Conservation (phyloP, 2,329 filamentous ascomycete species). For the Exophiala lecanii-corni region DNA sequence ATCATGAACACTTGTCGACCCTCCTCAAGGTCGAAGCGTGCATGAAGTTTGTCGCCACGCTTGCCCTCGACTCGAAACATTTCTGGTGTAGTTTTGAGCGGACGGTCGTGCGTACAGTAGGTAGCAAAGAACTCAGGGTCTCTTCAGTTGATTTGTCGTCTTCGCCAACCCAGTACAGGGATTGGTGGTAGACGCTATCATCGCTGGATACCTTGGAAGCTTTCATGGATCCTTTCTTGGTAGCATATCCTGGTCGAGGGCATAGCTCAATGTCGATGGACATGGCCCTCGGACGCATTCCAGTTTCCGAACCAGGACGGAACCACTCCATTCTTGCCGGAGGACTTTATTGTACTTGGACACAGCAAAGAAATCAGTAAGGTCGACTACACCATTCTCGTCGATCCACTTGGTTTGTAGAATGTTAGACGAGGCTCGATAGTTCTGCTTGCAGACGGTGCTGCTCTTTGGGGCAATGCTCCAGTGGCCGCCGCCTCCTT, state of each 20-base stretch:
- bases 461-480: slow-evolving; percentile 51
- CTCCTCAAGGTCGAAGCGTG: slow-evolving; percentile 19
- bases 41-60: slow-evolving; percentile 5
- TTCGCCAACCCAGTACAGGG: slow-evolving; percentile 10
- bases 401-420: slow-evolving; percentile 73
- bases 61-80: slow-evolving; percentile 15
- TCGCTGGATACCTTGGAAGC: slow-evolving; percentile 12
- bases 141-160: slow-evolving; percentile 3
- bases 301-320: slow-evolving; percentile 59
- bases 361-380: slow-evolving; percentile 72
- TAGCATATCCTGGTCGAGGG: slow-evolving; percentile 67
- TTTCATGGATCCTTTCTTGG: slow-evolving; percentile 57
- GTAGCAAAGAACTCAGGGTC: slow-evolving; percentile 18
- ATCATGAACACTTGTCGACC: slow-evolving; percentile 21
- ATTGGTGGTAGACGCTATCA: slow-evolving; percentile 15
- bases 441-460: slow-evolving; percentile 70
- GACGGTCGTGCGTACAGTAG: slow-evolving; percentile 14
- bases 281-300: slow-evolving; percentile 67
- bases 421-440: slow-evolving; percentile 69
- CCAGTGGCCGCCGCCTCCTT: slow-evolving; percentile 61
- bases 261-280: slow-evolving; percentile 66
- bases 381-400: slow-evolving; percentile 67
- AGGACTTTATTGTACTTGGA: slow-evolving; percentile 54
- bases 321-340: slow-evolving; percentile 23
- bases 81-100: slow-evolving; percentile 2